Conservation (phyloP, 2,329 filamentous ascomycete genomes). For the Diaporthe vexans region DNA sequence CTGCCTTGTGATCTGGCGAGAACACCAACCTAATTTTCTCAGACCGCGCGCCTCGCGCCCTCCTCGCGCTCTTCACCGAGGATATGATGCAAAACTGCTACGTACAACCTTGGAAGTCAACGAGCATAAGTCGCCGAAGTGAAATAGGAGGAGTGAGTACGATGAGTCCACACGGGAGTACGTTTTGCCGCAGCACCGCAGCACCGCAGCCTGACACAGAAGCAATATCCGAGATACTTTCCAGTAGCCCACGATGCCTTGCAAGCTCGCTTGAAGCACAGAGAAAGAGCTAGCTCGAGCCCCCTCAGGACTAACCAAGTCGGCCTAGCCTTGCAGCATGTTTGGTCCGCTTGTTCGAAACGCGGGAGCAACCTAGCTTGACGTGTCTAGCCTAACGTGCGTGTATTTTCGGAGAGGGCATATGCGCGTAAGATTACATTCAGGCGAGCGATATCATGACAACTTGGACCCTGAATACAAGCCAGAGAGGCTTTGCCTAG, state of each 20-base stretch:
- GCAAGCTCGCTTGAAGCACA: background rate
- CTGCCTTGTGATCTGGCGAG: background rate
- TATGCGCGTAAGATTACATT: background rate
- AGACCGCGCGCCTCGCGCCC: no score
- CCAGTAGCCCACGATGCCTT: background rate
- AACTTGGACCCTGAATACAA: background rate
- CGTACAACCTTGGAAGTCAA: accelerated
- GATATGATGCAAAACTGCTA: background rate
- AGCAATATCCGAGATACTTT: background rate
- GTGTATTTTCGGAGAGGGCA: no score
- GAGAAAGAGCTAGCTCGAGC: background rate
- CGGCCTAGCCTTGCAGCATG: background rate
- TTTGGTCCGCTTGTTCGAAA: background rate
- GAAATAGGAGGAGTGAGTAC: background rate
- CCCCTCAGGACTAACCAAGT: background rate
- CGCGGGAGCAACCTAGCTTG: background rate
- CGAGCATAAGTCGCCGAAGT: background rate
- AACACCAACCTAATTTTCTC: no score
- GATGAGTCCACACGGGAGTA: background rate
- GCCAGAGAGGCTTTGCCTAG: background rate
- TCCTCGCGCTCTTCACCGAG: no score
- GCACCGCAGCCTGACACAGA: background rate
- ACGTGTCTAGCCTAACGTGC: background rate
- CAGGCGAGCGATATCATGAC: background rate
- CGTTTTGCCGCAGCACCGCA: background rate